Base-by-base conservation (phyloP, 768 basidiomycete genomes). In the Rhodotorula sphaerocarpa region DNA sequence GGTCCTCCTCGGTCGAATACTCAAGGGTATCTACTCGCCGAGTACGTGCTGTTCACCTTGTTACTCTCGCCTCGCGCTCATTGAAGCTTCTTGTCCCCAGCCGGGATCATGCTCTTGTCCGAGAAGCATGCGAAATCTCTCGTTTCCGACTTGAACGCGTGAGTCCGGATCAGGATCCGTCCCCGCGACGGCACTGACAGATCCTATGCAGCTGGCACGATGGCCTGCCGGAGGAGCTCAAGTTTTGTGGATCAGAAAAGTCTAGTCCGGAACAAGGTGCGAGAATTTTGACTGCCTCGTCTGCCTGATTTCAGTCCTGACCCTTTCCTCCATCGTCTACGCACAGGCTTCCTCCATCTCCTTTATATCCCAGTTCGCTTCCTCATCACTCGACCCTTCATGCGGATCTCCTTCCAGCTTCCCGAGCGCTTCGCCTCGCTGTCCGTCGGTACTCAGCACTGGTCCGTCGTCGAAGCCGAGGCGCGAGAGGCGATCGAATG, bases 331-430 rank as follows among this genome's bases (percentile, higher is more conserved):
- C 34, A 43, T 39, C 36, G n/a, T 48, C 53, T 64, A 30, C 46
- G 11, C 27, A 27, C 70, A 88, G 92, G 93, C 45, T 78, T 95
- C 58, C 79, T 99, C 28, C 91, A 95, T 75, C 75, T 96, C 55
- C 79, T 90, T 44, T 91, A 88, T 74, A 82, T 87, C 34, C 90
- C 88, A 72, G 84, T 96, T 47, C 86, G 84, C 70, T 95, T 97
- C 84, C 87, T 97, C 75, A 92, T 95, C 77, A 95, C 90, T 85
- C 86, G 93, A 53, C 90, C 95, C 36, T 97, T 96, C 79, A 92
- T 96, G 89, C 83, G 93, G 55, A 90, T 96, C 76, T 90, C 88
- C 61, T 97, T 95, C 77, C 81, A 84, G 25, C 87, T 88, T 73
- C 91, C 93, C 14, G 82, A 82, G 16, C 90, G 66, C 23, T 70